Evolutionary conservation across 768 basidiomycete genomes (phyloP), one percentile per base, ranked within the genome.

Genomic region (Pulveroboletus sp.): DNA sequence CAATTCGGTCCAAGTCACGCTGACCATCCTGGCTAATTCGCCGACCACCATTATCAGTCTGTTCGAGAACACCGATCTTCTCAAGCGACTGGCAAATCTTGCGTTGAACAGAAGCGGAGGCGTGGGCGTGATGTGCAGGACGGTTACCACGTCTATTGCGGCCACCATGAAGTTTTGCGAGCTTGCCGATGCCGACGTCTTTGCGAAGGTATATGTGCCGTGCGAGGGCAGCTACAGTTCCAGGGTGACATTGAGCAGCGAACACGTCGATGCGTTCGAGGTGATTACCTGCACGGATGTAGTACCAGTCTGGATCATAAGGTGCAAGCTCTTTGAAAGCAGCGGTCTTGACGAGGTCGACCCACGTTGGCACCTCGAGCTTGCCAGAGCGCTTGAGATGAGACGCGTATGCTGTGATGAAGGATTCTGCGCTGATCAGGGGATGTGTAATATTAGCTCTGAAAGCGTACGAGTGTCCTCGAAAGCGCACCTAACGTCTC

Each of bases 201-300:
- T 95, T 94, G 71, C 95, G 91, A 70, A 99, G 89, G 82, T 99
- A 98, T 74, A 97, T 96, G 85, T 97, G 95, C 66, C 95, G 87
- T 73, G 95, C 95, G 64, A 98, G 75, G 57, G 94, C 91, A 69
- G 94, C 94, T 96, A 63, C 31, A 30, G 21, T 43, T 49, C 2
- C 14, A 10, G 11, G 11, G 11, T 33, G 10, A 27, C 3, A 1
- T 15, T 52, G 42, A 53, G 43, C 24, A 9, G 39, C 15, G 5
- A 6, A 32, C 0, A 30, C 15, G 21, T 41, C 9, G 32, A 33
- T 2, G 24, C 17, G 35, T 11, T 36, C 0, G 18, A 30, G 6
- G 38, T 24, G 80, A 84, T 69, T 66, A 96, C 94, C 94, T 74
- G 95, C 90, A 65, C 96, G 92, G 70, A 95, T 80, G 76, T 98